Conservation (phyloP, 768 basidiomycete genomes). For the Phanerochaete sordida region DNA sequence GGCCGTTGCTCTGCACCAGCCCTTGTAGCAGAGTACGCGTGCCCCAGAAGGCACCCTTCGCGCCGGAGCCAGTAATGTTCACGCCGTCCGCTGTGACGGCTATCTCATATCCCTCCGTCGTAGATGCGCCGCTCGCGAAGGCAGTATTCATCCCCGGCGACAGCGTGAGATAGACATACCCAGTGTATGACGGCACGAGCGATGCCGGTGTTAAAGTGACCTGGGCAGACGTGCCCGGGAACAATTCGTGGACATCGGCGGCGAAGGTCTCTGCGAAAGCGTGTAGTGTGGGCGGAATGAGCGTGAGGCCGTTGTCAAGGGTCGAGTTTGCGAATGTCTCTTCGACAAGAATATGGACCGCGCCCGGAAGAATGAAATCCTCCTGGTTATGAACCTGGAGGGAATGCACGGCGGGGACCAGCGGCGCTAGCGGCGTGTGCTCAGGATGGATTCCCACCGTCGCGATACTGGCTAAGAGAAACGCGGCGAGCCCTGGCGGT, state of each 20-base stretch:
- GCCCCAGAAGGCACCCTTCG: conserved; percentile 25
- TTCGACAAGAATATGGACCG: conserved; percentile 15
- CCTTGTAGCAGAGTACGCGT: conserved; percentile 26
- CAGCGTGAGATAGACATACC: conserved; percentile 14
- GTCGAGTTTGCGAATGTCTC: conserved; percentile 11
- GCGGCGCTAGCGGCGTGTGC: conserved; percentile 1
- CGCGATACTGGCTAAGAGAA: not conserved
- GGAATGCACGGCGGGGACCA: conserved; percentile 19
- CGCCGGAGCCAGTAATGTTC: conserved; percentile 19
- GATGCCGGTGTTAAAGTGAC: conserved; percentile 6
- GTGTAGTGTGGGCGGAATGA: conserved; percentile 23
- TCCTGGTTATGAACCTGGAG: not conserved
- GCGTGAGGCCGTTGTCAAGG: conserved; percentile 16
- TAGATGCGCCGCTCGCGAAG: conserved; percentile 15
- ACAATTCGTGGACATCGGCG: conserved; percentile 18
- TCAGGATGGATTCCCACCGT: not conserved
- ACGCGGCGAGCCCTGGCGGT: not conserved
- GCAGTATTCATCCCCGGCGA: conserved; percentile 9
- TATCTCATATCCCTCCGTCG: conserved; percentile 22
- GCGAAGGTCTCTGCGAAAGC: conserved; percentile 22
- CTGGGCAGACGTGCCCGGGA: conserved; percentile 10
- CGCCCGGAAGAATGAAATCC: conserved; percentile 6
- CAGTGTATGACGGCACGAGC: not conserved
- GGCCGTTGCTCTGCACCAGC: conserved; percentile 16
- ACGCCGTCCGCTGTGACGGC: conserved; percentile 12